Evolutionary conservation across 805 yeast genomes (phyloP).

Genomic region (Scheffersomyces lignosus): DNA sequence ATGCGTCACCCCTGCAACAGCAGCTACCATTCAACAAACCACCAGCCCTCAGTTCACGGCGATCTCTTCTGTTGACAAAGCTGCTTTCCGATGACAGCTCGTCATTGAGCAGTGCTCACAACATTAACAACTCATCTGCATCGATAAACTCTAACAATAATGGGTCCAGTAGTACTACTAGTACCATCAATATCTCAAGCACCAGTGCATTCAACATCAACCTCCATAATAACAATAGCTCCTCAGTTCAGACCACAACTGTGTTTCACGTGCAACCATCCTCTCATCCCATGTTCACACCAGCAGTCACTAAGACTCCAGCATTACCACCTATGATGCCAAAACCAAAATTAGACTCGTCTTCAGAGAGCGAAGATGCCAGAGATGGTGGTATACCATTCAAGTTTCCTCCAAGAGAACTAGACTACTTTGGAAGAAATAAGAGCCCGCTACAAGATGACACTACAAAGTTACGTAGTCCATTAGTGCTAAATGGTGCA

Average conservation of each 20-base stretch:
- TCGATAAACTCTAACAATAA: background rate
- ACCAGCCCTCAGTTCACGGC: constrained; percentile 11
- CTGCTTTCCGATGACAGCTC: background rate
- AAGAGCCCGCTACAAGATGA: too few relatives aligned
- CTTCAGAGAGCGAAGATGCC: too few relatives aligned
- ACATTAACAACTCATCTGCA: background rate
- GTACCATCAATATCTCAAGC: too few relatives aligned
- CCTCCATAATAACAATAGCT: too few relatives aligned
- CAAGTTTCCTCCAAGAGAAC: too few relatives aligned
- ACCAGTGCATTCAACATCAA: background rate
- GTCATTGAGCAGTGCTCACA: background rate
- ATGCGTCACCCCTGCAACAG: constrained; percentile 5
- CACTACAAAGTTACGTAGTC: constrained; percentile 7
- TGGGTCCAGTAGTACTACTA: constrained; percentile 1
- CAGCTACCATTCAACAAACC: constrained; percentile 9
- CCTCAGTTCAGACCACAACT: too few relatives aligned
- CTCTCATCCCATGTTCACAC: constrained; percentile 19
- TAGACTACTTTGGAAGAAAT: too few relatives aligned
- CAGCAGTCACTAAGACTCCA: constrained; percentile 20
- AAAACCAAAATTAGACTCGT: too few relatives aligned
- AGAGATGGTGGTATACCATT: too few relatives aligned
- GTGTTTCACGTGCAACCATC: too few relatives aligned
- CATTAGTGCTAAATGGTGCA: constrained; percentile 4
- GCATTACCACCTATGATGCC: constrained; percentile 13
- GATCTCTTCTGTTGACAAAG: constrained; percentile 1